These are phyloP conservation scores for Annulohypoxylon stygium DNA, from an alignment of 495 filamentous ascomycete species.

Conservation along the genomic window DNA sequence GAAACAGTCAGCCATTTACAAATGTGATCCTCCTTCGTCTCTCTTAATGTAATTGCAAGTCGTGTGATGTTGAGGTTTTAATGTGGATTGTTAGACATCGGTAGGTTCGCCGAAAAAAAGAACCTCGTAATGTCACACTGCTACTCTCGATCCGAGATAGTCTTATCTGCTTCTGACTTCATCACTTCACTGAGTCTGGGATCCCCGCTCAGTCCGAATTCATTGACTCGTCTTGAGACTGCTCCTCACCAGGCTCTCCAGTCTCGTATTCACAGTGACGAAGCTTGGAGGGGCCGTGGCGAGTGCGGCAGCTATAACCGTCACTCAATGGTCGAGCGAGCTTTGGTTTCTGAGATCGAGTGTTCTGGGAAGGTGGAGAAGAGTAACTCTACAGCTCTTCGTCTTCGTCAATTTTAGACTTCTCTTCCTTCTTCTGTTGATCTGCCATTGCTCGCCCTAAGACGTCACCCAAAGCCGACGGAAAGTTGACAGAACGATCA, in stretches of 20 bases:
- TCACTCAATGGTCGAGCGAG: not conserved
- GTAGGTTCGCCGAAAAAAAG: constrained; percentile 7
- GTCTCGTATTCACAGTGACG: not conserved
- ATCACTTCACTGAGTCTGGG: not conserved
- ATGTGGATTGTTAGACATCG: not conserved
- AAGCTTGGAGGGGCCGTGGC: not conserved
- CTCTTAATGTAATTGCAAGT: not conserved
- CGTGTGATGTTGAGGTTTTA: constrained; percentile 3
- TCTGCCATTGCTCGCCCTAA: constrained; percentile 60
- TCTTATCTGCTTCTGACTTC: not conserved
- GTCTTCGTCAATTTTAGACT: constrained; percentile 54
- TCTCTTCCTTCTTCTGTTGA: constrained; percentile 52
- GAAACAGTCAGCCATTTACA: constrained; percentile 2
- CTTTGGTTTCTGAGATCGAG: too few species aligned
- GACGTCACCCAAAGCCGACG: constrained; percentile 60
- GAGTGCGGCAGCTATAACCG: not conserved
- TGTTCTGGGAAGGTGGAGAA: not conserved
- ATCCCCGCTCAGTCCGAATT: not conserved
- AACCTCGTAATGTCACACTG: constrained; percentile 3
- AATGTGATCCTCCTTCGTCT: not conserved
- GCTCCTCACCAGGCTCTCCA: not conserved
- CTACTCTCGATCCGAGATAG: not conserved
- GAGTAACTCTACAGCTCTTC: constrained; percentile 56
- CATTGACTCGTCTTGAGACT: not conserved
- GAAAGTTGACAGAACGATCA: constrained; percentile 61